A percentile compares a stretch with the other conserved stretches of the same genome.
Conservation (phyloP, 805 yeast genomes). For the Wickerhamomyces rabaulensis region DNA sequence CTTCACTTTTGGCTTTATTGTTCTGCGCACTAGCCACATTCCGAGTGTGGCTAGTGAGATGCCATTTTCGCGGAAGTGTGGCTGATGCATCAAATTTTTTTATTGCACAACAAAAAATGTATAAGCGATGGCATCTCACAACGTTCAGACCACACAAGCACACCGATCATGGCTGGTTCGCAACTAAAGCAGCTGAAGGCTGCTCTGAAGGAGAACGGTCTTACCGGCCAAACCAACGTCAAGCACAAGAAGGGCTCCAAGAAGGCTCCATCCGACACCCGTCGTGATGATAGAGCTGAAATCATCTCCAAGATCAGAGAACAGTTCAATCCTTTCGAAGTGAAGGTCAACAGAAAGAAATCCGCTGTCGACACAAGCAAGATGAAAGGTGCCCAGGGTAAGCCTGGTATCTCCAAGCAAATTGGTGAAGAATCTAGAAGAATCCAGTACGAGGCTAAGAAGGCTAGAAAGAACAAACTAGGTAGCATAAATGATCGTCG, state of each 20-base stretch:
- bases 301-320: slow-evolving; percentile 60
- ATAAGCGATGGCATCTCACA: not conserved
- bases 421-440: slow-evolving; percentile 60
- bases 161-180: slow-evolving; percentile 65
- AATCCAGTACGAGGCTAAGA: slow-evolving; percentile 59
- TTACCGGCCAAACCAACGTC: slow-evolving; percentile 78
- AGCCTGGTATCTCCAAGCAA: slow-evolving; percentile 66
- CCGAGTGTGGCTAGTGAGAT: not conserved
- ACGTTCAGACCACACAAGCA: not conserved
- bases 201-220: slow-evolving; percentile 68
- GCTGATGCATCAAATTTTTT: slow-evolving; percentile 1
- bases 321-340: slow-evolving; percentile 88
- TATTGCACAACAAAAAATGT: not conserved
- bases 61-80: slow-evolving; percentile 4
- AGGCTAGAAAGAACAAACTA: slow-evolving; percentile 57
- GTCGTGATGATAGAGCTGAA: slow-evolving; percentile 61
- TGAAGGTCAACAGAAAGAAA: slow-evolving; percentile 63
- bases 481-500: slow-evolving; percentile 83
- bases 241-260: slow-evolving; percentile 44
- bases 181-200: slow-evolving; percentile 81
- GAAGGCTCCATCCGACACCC: slow-evolving; percentile 56
- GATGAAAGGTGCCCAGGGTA: slow-evolving; percentile 50
- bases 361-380: slow-evolving; percentile 40
- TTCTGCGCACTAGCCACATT: slow-evolving; percentile 8
- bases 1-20: not conserved